Conservation (phyloP, 495 filamentous ascomycete genomes). For the Xylaria curta region DNA sequence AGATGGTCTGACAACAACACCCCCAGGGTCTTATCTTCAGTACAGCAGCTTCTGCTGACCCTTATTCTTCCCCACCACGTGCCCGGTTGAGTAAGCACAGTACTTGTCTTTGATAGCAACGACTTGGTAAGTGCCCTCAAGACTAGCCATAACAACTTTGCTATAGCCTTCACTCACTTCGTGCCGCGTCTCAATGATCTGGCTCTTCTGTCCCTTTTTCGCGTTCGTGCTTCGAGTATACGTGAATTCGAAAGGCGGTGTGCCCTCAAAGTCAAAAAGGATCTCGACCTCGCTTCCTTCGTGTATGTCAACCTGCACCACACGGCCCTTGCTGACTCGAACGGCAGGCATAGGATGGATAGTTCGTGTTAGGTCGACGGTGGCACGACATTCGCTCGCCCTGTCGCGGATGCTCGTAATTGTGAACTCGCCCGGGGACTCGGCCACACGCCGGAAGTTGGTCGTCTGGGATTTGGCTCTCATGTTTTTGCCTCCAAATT, state of each 20-base stretch:
- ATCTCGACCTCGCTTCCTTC: constrained; percentile 94
- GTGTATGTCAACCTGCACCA: constrained; percentile 87
- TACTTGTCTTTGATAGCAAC: constrained; percentile 90
- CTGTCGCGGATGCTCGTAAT: constrained; percentile 85
- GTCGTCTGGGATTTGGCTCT: constrained; percentile 79
- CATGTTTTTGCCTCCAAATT: constrained; percentile 75
- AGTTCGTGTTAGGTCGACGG: constrained; percentile 73
- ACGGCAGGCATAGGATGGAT: constrained; percentile 94
- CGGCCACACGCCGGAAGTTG: constrained; percentile 88
- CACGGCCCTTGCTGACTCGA: constrained; percentile 78
- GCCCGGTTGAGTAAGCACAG: constrained; percentile 80
- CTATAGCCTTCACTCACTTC: constrained; percentile 80
- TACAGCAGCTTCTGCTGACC: constrained; percentile 32
- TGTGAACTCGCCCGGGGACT: constrained; percentile 84
- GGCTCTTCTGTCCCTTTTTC: constrained; percentile 73
- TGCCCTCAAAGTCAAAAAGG: constrained; percentile 90
- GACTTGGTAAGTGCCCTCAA: constrained; percentile 97
- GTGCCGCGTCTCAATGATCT: constrained; percentile 86
- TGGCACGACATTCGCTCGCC: constrained; percentile 81
- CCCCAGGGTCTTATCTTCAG: constrained; percentile 9
- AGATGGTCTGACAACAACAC: constrained; percentile 2
- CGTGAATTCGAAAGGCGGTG: constrained; percentile 96
- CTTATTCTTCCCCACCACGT: constrained; percentile 53
- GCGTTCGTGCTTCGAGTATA: constrained; percentile 90
- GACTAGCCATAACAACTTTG: constrained; percentile 79